Evolutionary conservation across 306 rosid genomes (phyloP).

Genomic region (Cucumis cinereus): DNA sequence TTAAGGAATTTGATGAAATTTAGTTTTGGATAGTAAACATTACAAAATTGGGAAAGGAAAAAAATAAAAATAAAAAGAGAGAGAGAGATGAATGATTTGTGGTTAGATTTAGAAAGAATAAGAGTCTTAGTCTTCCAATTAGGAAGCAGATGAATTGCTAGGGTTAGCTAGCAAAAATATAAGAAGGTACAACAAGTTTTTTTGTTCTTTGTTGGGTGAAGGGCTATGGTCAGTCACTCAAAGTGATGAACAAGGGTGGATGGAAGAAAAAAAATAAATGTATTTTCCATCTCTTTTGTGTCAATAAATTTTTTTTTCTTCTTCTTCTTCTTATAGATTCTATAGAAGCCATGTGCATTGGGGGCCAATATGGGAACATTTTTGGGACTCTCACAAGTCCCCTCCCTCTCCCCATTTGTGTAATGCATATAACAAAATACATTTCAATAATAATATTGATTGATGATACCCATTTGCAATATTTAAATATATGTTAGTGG

Average conservation of each 20-base stretch:
- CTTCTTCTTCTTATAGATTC: not conserved
- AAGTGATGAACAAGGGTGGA: not conserved
- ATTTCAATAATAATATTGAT: not conserved
- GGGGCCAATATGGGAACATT: not conserved
- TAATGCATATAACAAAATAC: not conserved
- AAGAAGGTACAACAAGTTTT: not conserved
- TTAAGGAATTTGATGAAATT: not conserved
- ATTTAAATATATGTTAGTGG: no score
- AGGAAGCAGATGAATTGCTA: not conserved
- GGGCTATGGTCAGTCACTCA: not conserved
- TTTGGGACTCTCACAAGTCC: not conserved
- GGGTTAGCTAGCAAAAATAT: not conserved
- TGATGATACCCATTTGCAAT: not conserved
- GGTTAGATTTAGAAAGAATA: not conserved
- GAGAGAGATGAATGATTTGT: not conserved
- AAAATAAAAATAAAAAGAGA: no score
- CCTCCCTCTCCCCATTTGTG: not conserved
- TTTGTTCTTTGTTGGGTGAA: conserved; percentile 4
- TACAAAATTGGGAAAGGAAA: not conserved
- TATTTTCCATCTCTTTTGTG: conserved; percentile 3
- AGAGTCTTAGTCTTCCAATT: not conserved
- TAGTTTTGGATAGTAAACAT: not conserved
- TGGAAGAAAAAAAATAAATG: not conserved
- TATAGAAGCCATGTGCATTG: not conserved
- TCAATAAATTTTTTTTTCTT: not conserved